A percentile compares a stretch with the other conserved stretches of the same genome.
These are phyloP conservation scores for Medakamo hakoo DNA, from an alignment of 139 green algal species.

Conservation along the genomic window DNA sequence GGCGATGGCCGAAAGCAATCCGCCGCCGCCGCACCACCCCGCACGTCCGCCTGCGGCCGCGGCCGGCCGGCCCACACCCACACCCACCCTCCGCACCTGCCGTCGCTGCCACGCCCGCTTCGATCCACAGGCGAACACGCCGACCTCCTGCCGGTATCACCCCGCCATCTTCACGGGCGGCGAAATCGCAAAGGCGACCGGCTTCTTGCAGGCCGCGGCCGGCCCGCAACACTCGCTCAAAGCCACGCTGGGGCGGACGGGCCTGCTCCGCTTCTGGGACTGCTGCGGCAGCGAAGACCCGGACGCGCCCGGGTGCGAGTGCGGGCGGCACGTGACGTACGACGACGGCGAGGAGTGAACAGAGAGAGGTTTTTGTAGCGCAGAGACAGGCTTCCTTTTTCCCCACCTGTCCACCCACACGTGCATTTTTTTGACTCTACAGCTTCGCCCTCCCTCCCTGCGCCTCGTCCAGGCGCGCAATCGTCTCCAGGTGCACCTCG, in stretches of 20 bases:
- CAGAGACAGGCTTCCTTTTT: background rate
- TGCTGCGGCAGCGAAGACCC: slow-evolving; percentile 40
- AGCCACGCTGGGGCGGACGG: slow-evolving; percentile 23
- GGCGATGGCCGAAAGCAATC: too few relatives aligned
- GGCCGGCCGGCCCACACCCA: too few relatives aligned
- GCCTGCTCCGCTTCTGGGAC: slow-evolving; percentile 42
- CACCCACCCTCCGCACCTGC: slow-evolving; percentile 21
- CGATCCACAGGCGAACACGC: slow-evolving; percentile 18
- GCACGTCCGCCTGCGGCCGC: too few relatives aligned
- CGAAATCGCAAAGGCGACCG: slow-evolving; percentile 37
- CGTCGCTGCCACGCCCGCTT: slow-evolving; percentile 35
- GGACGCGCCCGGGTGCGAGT: slow-evolving; percentile 24
- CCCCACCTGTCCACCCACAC: background rate
- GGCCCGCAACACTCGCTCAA: slow-evolving; percentile 29
- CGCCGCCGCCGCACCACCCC: too few relatives aligned
- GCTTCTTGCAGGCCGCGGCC: slow-evolving; percentile 29
- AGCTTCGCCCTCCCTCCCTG: background rate
- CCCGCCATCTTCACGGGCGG: slow-evolving; percentile 32
- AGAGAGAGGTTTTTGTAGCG: background rate
- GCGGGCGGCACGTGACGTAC: slow-evolving; percentile 18
- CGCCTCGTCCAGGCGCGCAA: slow-evolving; percentile 67
- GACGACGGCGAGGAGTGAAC: slow-evolving; percentile 6
- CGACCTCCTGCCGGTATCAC: slow-evolving; percentile 29
- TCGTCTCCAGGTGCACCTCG: slow-evolving; percentile 85
- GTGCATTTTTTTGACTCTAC: background rate